These are phyloP conservation scores for Gliomastix tumulicola DNA, from an alignment of 2,329 filamentous ascomycete genomes.

Conservation along the genomic window DNA sequence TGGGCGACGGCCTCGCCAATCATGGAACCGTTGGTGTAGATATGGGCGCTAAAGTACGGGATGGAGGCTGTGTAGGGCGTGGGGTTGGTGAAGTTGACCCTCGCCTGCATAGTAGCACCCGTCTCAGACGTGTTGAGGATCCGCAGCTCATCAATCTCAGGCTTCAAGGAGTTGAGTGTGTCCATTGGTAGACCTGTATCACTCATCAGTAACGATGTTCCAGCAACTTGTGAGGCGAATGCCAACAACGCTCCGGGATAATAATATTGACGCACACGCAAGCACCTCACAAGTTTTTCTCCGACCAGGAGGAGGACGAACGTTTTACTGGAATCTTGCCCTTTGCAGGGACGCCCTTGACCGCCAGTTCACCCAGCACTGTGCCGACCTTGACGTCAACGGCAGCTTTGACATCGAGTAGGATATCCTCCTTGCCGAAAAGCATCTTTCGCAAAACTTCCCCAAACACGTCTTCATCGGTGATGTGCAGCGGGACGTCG, in stretches of 20 bases:
- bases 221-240: constrained; percentile 12
- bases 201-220: constrained; percentile 21
- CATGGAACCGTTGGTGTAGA: constrained; percentile 65
- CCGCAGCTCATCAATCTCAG: constrained; percentile 63
- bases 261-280: constrained; percentile 9
- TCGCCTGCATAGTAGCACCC: constrained; percentile 63
- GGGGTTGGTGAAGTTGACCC: constrained; percentile 82
- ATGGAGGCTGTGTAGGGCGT: constrained; percentile 77
- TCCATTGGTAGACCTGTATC: constrained; percentile 51
- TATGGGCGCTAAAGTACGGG: constrained; percentile 72
- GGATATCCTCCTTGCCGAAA: constrained; percentile 64
- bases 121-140: constrained; percentile 66
- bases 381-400: constrained; percentile 82
- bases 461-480: constrained; percentile 70
- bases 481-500: constrained; percentile 76
- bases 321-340: constrained; percentile 88
- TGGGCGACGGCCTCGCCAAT: constrained; percentile 68
- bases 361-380: constrained; percentile 69
- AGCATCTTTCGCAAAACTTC: constrained; percentile 75
- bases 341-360: constrained; percentile 79
- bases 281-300: constrained; percentile 16
- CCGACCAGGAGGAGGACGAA: constrained; percentile 60
- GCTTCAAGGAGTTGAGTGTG: constrained; percentile 39
- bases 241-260: constrained; percentile 17
- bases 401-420: constrained; percentile 66